Base-by-base conservation (phyloP, 768 basidiomycete species). In the Serendipita vermifera region DNA sequence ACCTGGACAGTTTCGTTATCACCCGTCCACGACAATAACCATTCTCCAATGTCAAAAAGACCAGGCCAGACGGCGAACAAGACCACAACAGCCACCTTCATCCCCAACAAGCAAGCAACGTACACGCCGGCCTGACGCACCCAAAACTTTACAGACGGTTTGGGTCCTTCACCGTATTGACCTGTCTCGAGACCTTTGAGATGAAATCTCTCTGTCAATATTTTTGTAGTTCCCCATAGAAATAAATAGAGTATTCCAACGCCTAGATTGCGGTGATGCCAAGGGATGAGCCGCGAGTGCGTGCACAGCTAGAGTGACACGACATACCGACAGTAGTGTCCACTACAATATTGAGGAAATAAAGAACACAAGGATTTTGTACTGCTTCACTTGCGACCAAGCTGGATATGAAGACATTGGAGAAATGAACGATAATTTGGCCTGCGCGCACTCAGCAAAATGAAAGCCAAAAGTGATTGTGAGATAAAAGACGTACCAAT, bases 291-390 rank as follows among this genome's bases (percentile, higher is more conserved):
- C 43, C 33, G 36, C 56, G 31, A 38, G 56, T 58, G 5, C 38
- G 13, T 17, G 31, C 32, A 22, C 24, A 3, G 39, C 32, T 11
- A 22, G 5, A 33, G 39, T 13, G 17, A 20, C 9, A 26, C 26
- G 31, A 63, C 82, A 64, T 60, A 87, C 91, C 94, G 56, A 93
- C 73, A 1, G 90, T 92, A 15, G 88, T 91, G 69, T 98, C 94
- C 57, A 97, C 72, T 26, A 94, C 72, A 48, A 98, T 85, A 63
- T 97, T 92, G 39, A 96, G 79, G 65, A 96, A 93, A 69, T 97
- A 96, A 61, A 80, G 80, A 26, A 85, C 83, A 62, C 94, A 98
- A 3, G 94, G 90, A 67, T 97, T 96, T 36, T 80, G 77, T 14
- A 78, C 75, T 0, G 77, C 77, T 57, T 79, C 74, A 38, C 79